Evolutionary conservation across 345 rosid genomes (phyloP), one percentile per base, ranked within the genome.

Genomic region (Erodium maritimum): DNA sequence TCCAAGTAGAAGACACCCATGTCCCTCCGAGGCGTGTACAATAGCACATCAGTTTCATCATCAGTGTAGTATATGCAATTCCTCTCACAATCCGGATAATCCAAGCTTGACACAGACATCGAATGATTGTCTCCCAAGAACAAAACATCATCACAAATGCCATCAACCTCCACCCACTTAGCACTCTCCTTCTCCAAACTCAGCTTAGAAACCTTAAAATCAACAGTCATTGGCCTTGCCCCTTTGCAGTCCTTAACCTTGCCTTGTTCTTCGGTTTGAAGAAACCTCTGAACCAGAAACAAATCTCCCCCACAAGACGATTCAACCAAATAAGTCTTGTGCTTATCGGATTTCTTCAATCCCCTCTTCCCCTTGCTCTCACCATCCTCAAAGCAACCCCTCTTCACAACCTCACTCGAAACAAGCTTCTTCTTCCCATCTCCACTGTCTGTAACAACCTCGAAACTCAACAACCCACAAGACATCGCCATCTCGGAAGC

Each of bases 11-110:
- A 62, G 23, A 23, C 58, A 16, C 65, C 65, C 57, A 61, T 61
- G 65, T 61, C 65, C 48, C 54, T 58, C 17, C 54, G 65, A n/a
- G 57, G 57, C 5, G 63, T 66, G 48, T 58, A 62, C 59, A 42
- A 21, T 4, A 5, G 57, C 29, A 33, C 50, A 14, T 61, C 65
- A 56, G 57, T 52, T 12, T 34, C 2, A 37, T 61, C 65, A 5
- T 61, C 65, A 3, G 65, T 61, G 65, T 52, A 61, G 51, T 29
- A 61, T 1, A 61, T 54, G 14, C 57, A 61, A 14, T 54, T 54
- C 10, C 25, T 23, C 20, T 61, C 65, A 5, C 42, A 21, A n/a
- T 54, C 58, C 0, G 21, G 58, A 1, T 16, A 61, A 9, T 61
- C 52, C 20, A 3, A 18, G 21, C 18, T 21, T 0, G 57, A 21